Evolutionary conservation across 805 yeast species (phyloP).

Genomic region (Nakazawaea sp.): DNA sequence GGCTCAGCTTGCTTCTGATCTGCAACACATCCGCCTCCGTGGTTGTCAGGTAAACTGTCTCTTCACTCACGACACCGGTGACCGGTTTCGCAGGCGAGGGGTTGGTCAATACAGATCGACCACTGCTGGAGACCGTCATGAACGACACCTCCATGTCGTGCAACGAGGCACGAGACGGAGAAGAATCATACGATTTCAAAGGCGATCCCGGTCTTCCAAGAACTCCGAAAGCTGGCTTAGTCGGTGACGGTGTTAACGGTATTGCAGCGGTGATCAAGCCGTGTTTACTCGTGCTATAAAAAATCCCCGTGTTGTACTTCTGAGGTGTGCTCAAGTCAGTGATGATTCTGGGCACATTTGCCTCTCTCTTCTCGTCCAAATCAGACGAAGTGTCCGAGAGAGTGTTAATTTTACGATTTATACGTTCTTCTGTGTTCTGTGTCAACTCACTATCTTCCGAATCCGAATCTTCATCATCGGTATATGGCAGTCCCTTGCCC

Average conservation of each 20-base stretch:
- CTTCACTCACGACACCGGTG: constrained; percentile 4
- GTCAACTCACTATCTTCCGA: neutral
- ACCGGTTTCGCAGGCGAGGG: constrained; percentile 3
- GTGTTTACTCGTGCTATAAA: constrained; percentile 5
- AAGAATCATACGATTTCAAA: neutral
- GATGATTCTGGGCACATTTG: constrained; percentile 1
- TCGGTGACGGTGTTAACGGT: constrained; percentile 9
- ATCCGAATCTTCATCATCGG: neutral
- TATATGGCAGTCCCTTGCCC: constrained; percentile 9
- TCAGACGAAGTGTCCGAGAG: constrained; percentile 8
- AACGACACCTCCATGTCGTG: neutral
- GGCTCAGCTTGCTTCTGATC: no score
- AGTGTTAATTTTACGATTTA: neutral
- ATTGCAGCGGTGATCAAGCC: constrained; percentile 7
- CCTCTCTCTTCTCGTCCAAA: neutral
- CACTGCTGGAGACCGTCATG: neutral
- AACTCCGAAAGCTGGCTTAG: constrained; percentile 9
- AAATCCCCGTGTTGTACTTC: constrained; percentile 8
- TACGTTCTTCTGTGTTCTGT: constrained; percentile 2
- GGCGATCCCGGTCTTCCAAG: neutral
- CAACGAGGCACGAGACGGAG: neutral
- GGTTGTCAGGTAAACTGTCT: constrained; percentile 5
- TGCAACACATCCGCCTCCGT: no score
- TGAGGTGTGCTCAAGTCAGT: constrained; percentile 6
- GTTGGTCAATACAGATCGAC: neutral